Evolutionary conservation across 202 grass and related monocot genomes (phyloP).

Genomic region (Brachypodium distachyon): DNA sequence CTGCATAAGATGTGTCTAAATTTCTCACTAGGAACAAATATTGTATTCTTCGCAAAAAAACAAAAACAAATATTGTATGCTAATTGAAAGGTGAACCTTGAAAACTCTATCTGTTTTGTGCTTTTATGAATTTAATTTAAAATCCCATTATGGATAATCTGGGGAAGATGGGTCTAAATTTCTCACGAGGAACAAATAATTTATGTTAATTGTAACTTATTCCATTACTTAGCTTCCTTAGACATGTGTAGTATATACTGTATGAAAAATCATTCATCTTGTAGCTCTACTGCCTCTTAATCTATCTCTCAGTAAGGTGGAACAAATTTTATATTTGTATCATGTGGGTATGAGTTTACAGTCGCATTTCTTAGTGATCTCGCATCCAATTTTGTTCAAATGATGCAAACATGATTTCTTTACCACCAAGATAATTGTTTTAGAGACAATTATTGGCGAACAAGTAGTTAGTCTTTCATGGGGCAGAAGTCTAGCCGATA

Average conservation of each 20-base stretch:
- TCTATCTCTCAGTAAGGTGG: neutral
- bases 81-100: too few species aligned
- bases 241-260: neutral
- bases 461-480: constrained; percentile 94
- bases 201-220: neutral
- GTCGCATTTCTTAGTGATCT: neutral
- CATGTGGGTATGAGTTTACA: neutral
- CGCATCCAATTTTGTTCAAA: neutral
- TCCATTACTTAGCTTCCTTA: neutral
- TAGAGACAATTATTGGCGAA: constrained; percentile 80
- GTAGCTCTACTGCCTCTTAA: too few species aligned
- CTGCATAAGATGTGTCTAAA: too few species aligned
- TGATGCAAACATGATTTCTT: neutral
- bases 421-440: constrained; percentile 9
- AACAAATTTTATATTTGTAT: neutral
- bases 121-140: neutral
- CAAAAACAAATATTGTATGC: too few species aligned
- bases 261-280: constrained; percentile 11
- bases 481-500: constrained; percentile 78
- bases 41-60: too few species aligned
- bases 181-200: neutral
- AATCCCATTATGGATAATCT: neutral
- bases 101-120: neutral
- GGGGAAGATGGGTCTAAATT: neutral
- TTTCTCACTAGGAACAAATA: too few species aligned